A percentile compares a stretch with the other conserved stretches of the same genome.
These are phyloP conservation scores for Mollisia scopiformis DNA, from an alignment of 2,329 filamentous ascomycete genomes.

Conservation along the genomic window DNA sequence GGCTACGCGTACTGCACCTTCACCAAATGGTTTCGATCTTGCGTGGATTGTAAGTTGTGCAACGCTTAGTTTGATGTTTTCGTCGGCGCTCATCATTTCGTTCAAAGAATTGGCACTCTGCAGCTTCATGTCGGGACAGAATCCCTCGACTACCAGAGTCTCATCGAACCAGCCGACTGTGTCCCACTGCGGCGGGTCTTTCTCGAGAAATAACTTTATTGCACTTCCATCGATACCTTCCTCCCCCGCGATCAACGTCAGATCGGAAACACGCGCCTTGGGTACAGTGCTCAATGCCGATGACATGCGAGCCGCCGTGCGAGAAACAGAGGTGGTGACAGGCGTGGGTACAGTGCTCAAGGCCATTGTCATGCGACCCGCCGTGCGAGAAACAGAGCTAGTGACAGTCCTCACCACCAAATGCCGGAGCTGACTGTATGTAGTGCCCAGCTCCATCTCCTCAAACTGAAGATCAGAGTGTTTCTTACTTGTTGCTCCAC, in stretches of 20 bases:
- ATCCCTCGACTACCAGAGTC: slow-evolving; percentile 34
- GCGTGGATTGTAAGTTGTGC: slow-evolving; percentile 39
- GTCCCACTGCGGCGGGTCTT: slow-evolving; percentile 32
- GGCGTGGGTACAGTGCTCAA: neutral
- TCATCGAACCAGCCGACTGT: slow-evolving; percentile 35
- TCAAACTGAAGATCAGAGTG: slow-evolving; percentile 29
- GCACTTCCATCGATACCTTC: neutral
- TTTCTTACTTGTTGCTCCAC: neutral
- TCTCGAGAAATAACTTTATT: slow-evolving; percentile 24
- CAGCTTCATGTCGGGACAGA: slow-evolving; percentile 35
- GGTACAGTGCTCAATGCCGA: neutral
- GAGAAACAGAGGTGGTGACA: slow-evolving; percentile 31
- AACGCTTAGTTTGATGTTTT: slow-evolving; percentile 39
- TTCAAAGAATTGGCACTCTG: slow-evolving; percentile 37
- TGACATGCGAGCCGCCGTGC: slow-evolving; percentile 33
- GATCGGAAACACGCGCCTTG: neutral
- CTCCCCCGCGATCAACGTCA: slow-evolving; percentile 11
- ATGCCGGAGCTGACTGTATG: slow-evolving; percentile 30
- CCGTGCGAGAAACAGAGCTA: slow-evolving; percentile 37
- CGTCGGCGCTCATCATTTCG: slow-evolving; percentile 41
- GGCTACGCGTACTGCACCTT: slow-evolving; percentile 39
- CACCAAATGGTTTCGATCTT: slow-evolving; percentile 37
- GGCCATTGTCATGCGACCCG: slow-evolving; percentile 24
- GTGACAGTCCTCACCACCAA: slow-evolving; percentile 37
- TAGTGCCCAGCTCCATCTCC: slow-evolving; percentile 32